phyloP scores from a whole-genome alignment of 306 rosid genomes.

The Betula pendula region DNA sequence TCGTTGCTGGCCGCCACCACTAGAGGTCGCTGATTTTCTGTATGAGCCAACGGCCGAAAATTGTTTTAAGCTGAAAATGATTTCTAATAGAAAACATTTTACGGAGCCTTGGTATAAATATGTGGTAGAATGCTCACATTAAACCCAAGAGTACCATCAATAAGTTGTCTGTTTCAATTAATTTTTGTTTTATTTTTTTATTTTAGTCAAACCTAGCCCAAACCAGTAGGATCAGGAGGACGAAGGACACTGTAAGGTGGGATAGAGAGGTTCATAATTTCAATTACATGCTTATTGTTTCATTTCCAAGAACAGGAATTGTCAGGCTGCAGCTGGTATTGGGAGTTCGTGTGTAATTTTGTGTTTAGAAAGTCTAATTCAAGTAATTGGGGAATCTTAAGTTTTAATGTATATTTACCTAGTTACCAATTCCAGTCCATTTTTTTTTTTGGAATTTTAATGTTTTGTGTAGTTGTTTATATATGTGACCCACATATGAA shows the following conservation, averaged over 20 bases:
- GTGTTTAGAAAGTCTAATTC: not conserved
- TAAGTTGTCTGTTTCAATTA: not conserved
- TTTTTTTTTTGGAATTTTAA: not conserved
- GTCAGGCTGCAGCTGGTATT: not conserved
- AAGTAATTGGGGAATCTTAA: not conserved
- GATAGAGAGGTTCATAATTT: not conserved
- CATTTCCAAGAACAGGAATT: not conserved
- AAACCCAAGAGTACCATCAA: not conserved
- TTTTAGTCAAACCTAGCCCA: slow-evolving; percentile 6
- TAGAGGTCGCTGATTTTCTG: too few species aligned
- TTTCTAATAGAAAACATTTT: too few species aligned
- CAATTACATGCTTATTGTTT: not conserved
- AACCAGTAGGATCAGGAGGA: not conserved
- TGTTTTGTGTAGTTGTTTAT: not conserved
- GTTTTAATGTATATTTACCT: not conserved
- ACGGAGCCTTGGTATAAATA: not conserved
- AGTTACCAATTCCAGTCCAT: not conserved
- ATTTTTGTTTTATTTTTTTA: too few species aligned
- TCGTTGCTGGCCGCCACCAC: too few species aligned
- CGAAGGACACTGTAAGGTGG: not conserved
- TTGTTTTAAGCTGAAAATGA: too few species aligned
- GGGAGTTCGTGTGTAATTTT: not conserved
- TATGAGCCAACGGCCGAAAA: too few species aligned
- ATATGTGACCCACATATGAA: not conserved
- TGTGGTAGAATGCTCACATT: not conserved